Evolutionary conservation across 139 green algal species (phyloP), one percentile per base, ranked within the genome.

Genomic region (Coccomyxa sp.): DNA sequence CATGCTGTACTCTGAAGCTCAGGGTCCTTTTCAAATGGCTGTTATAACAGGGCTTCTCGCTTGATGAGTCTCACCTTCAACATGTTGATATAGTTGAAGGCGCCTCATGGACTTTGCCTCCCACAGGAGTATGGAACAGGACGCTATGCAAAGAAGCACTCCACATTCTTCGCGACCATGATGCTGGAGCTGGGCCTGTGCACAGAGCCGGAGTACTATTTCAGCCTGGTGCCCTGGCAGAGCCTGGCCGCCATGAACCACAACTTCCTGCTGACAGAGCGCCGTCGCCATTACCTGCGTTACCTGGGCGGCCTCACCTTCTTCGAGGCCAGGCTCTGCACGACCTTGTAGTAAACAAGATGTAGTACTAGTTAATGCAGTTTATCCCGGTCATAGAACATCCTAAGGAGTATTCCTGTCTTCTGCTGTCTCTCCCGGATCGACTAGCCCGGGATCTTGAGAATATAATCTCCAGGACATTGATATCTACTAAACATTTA

Each of bases 201-300:
- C 67, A 84, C 79, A 13, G 83, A 85, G 58, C 79, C 82, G 12
- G 90, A 93, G 85, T 79, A 66, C 13, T 91, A 89, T 77, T 86
- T 93, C 18, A 86, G 92, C 79, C 58, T 91, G 60, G 79, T 90
- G 32, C 90, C 90, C 27, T 93, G 90, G 88, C 89, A 90, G 83
- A 84, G 79, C 31, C 84, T 93, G 79, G 90, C 90, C 0, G 60
- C 67, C 18, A 84, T 85, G 76, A 92, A 94, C 83, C 89, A 92
- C 67, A 91, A 92, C 82, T 94, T 94, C 83, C 74, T 92, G 79
- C 82, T 92, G 16, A 93, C 88, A 13, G 90, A 93, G 86, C 84
- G 89, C 17, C 85, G 90, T n/a, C 83, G 88, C 0, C 77, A 90
- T 82, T 91, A 91, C 86, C 81, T 93, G 81, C 81, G 89, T 45